These are phyloP conservation scores for Zymoseptoria crescenta DNA, from an alignment of 2,329 filamentous ascomycete species.

Conservation along the genomic window DNA sequence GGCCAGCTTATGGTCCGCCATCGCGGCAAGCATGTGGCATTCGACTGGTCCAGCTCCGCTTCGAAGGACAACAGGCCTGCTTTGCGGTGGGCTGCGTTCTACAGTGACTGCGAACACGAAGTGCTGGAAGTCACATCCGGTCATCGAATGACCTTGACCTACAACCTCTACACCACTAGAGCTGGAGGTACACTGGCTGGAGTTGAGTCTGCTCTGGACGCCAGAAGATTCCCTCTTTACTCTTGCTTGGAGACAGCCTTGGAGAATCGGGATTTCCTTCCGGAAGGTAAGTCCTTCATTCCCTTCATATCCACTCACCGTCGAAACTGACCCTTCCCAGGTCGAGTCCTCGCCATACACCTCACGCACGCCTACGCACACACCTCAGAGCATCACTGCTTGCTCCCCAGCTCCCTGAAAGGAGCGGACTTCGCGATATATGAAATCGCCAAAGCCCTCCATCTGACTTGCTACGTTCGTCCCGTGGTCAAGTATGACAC, in stretches of 20 bases:
- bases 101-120: constrained; percentile 48
- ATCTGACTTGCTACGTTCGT: neutral
- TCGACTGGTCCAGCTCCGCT: constrained; percentile 35
- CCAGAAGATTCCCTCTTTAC: constrained; percentile 32
- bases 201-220: constrained; percentile 22
- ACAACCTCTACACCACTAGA: constrained; percentile 46
- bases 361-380: constrained; percentile 22
- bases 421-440: constrained; percentile 22
- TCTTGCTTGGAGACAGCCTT: constrained; percentile 23
- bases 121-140: constrained; percentile 44
- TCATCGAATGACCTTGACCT: constrained; percentile 51
- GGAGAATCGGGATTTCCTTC: neutral
- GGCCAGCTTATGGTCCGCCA: neutral
- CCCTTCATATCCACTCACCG: neutral
- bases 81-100: constrained; percentile 45
- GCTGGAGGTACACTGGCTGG: constrained; percentile 28
- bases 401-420: constrained; percentile 20
- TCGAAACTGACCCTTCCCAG: neutral
- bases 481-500: neutral
- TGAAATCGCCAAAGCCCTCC: constrained; percentile 11
- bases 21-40: constrained; percentile 20
- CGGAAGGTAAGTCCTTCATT: neutral
- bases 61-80: neutral
- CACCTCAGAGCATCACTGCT: constrained; percentile 7
- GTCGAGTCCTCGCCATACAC: constrained; percentile 15